Base-by-base conservation (phyloP, 495 filamentous ascomycete species). In the Aspergillus cavernicola region DNA sequence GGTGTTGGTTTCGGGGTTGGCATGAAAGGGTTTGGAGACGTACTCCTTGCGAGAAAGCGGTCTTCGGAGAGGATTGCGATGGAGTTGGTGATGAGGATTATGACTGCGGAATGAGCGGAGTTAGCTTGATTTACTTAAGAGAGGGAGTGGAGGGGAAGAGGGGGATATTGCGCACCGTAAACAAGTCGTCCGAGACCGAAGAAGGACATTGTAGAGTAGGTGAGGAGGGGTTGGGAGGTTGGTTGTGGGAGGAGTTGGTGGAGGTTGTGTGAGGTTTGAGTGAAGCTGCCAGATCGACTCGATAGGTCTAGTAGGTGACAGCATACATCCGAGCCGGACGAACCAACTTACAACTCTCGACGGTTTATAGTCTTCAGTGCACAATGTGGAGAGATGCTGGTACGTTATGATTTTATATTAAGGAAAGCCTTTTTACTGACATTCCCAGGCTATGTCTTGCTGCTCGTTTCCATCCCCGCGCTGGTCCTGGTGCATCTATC, bases 31-130 rank as follows among this genome's bases (percentile, higher is more conserved):
- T 47, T 38, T 44, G 42, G 41, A 28, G 43, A 73, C 84, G 60
- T 86, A 95, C 90, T 93, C 61, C 95, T 84, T 44, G 95, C 93
- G 44, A 98, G 85, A 69, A 98, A 98, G 26, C 95, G 85, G 74
- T 98, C 93, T 82, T 98, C 92, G 62, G 91, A 96, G 43, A 97
- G 85, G 70, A 98, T 85, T 45, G 91, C 89, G 66, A 97, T 89
- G 35, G 89, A 89, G 73, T 98, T 98, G 65, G 92, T 83, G 66
- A 97, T 80, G 64, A 98, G 87, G 66, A 95, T 73, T 52, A 81
- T 78, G 45, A 89, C 90, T 93, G 63, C 19, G 41, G 50, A 53
- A 43, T 4, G 24, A 43, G 63, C 44, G 22, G 42, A 50, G 54
- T 53, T 55, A 50, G 44, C 19, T 35, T 35, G 6, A 20, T 15